Evolutionary conservation across 495 filamentous ascomycete genomes (phyloP).

Genomic region (Xylaria curta): DNA sequence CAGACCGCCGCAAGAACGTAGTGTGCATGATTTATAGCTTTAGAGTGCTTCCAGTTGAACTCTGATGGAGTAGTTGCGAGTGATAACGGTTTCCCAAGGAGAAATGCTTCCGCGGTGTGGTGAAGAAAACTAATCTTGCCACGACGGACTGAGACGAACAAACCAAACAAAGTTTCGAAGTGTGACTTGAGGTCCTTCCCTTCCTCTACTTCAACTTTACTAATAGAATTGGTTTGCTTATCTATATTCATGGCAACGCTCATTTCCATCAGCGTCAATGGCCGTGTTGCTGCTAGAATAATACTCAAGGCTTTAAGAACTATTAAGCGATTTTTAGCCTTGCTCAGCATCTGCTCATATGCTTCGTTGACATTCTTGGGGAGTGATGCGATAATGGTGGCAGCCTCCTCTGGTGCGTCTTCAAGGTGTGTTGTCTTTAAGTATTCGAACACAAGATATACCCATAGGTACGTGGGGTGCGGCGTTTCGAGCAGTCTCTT

Average conservation of each 20-base stretch:
- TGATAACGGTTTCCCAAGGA: conserved; percentile 23
- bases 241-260: conserved; percentile 32
- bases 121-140: conserved; percentile 48
- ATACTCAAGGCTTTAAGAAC: conserved; percentile 46
- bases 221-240: background rate
- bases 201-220: background rate
- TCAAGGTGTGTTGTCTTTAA: conserved; percentile 8
- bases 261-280: conserved; percentile 51
- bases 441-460: conserved; percentile 40
- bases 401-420: conserved; percentile 25
- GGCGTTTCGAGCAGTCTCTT: conserved; percentile 36
- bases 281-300: conserved; percentile 46
- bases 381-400: conserved; percentile 35
- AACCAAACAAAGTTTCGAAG: conserved; percentile 45
- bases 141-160: conserved; percentile 45
- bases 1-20: background rate
- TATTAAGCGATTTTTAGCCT: conserved; percentile 30
- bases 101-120: conserved; percentile 49
- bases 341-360: conserved; percentile 49
- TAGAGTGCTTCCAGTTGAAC: background rate
- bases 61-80: background rate
- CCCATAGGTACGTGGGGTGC: conserved; percentile 47
- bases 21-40: background rate
- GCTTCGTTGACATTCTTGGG: conserved; percentile 45
- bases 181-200: conserved; percentile 31